Base-by-base conservation (phyloP, 257 asterid species). In the Scutellaria baicalensis region DNA sequence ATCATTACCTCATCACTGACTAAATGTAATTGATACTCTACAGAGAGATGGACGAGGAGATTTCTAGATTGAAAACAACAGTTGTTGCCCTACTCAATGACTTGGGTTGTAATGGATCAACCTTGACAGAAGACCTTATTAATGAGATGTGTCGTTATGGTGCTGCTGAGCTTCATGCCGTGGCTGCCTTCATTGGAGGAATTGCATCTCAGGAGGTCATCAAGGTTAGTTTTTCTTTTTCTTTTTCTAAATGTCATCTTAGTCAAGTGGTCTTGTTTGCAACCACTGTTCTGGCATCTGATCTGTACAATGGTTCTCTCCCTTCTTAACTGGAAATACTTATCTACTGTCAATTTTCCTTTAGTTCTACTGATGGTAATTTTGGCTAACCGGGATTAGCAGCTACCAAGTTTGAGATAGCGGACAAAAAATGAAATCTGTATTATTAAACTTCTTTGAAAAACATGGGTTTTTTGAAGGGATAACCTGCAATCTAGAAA, bases 101-200 rank as follows among this genome's bases (percentile, higher is more conserved):
- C 74, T 69, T 84, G 74, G 97, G 99, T 57, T 89, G 90, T 89
- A 91, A 89, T 13, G 92, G 95, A 36, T 84, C 88, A 14, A 77
- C 83, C 78, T 77, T 94, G 72, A 81, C 87, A 4, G 99, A 94
- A 79, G 99, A 94, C 80, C 97, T 94, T 54, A 81, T 94, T 8
- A 86, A 83, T 58, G 97, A 94, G 87, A 91, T 94, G 78, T 92
- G 97, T 62, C 90, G 99, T 64, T 94, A 91, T 77, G 99, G 99
- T 39, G 96, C 95, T 59, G 79, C 96, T 8, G 99, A 94, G 79
- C 97, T 94, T 75, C 99, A 91, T 71, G 92, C 93, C 4, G 97
- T 94, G 73, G 97, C 97, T 16, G 95, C 97, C 79, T 79, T 89
- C 48, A 77, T 94, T 6, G 99, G 99, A 11, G 99, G 99, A 67